Evolutionary conservation across 2,329 filamentous ascomycete species (phyloP).

Genomic region (Leptographium lundbergii): DNA sequence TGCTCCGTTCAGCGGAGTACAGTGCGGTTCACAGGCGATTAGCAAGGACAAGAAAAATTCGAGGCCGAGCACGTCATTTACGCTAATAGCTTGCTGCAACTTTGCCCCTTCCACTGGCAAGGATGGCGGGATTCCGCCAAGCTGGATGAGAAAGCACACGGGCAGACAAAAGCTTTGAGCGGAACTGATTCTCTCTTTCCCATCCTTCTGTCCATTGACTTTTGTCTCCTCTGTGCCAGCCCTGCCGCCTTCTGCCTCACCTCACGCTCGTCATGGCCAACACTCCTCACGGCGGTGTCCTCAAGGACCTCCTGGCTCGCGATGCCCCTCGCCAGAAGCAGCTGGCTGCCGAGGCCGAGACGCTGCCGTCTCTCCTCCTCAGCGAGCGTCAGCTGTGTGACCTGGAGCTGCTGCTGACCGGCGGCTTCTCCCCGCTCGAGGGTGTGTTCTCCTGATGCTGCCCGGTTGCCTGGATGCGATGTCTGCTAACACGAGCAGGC

Average conservation of each 20-base stretch:
- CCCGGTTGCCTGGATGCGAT: too few species aligned
- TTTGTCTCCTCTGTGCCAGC: neutral
- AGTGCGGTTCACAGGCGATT: too few species aligned
- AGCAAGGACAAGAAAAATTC: neutral
- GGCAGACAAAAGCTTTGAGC: neutral
- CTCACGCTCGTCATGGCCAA: conserved; percentile 43
- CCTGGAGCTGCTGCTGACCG: conserved; percentile 92
- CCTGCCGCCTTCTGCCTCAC: neutral
- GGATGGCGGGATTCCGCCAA: neutral
- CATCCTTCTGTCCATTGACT: too few species aligned
- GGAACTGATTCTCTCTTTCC: too few species aligned
- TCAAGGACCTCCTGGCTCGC: conserved; percentile 94
- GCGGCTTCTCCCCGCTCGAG: conserved; percentile 95
- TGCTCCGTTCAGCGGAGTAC: too few species aligned
- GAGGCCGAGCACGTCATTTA: conserved; percentile 14
- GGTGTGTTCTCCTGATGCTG: conserved; percentile 56
- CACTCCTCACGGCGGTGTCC: conserved; percentile 75
- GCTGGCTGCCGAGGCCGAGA: conserved; percentile 75
- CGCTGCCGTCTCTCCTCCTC: conserved; percentile 69
- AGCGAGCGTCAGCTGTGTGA: conserved; percentile 95
- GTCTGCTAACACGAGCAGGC: conserved; percentile 34
- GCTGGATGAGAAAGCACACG: neutral
- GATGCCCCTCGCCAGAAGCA: conserved; percentile 73
- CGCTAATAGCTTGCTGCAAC: conserved; percentile 8
- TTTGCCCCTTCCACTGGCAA: neutral